Evolutionary conservation across 257 asterid genomes (phyloP).

Genomic region (Solanum lignicaule): DNA sequence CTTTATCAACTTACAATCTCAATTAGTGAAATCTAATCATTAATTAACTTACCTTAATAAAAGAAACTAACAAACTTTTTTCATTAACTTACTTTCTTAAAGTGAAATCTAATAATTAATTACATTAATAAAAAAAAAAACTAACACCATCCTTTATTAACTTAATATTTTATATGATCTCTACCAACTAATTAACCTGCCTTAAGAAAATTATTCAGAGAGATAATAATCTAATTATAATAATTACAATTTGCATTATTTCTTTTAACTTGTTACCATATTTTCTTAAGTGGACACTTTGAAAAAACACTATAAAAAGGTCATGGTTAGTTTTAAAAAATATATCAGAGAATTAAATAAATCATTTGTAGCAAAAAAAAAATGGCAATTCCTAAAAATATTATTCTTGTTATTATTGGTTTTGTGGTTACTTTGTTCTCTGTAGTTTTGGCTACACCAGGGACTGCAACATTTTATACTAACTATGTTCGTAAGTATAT

Average conservation of each 20-base stretch:
- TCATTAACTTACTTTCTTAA: not conserved
- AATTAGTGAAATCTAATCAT: no score
- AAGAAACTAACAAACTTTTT: not conserved
- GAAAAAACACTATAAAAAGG: no score
- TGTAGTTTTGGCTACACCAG: slow-evolving; percentile 19
- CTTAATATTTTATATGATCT: no score
- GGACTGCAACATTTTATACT: slow-evolving; percentile 34
- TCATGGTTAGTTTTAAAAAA: no score
- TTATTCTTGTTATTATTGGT: not conserved
- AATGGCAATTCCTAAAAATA: not conserved
- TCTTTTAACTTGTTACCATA: not conserved
- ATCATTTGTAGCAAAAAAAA: not conserved
- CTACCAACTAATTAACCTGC: no score
- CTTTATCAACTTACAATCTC: not conserved
- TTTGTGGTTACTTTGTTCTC: slow-evolving; percentile 9
- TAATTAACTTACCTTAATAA: not conserved
- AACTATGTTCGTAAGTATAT: slow-evolving; percentile 22
- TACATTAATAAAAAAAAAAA: not conserved
- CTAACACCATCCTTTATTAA: not conserved
- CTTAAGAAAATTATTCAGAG: not conserved
- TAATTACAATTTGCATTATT: not conserved
- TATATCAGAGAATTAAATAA: no score
- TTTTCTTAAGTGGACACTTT: no score
- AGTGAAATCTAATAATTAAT: not conserved
- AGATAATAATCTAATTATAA: not conserved